Percentiles rank a stretch among this genome's conserved stretches.
Evolutionary conservation across 495 filamentous ascomycete genomes (phyloP).

Genomic region (Rhypophila decipiens): DNA sequence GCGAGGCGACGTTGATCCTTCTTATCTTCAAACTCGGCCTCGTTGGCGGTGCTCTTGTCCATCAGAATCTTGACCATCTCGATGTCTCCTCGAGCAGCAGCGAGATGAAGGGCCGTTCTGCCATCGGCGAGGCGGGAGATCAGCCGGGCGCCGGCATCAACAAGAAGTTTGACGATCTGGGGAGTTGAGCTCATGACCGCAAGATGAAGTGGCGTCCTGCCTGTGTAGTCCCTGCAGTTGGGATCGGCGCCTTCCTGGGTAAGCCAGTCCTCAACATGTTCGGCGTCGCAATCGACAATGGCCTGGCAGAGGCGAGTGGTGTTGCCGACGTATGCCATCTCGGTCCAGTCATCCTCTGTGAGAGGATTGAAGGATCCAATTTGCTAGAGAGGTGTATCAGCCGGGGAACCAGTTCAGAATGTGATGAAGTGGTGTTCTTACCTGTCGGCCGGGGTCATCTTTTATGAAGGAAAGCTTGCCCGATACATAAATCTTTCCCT

Average conservation of each 20-base stretch:
- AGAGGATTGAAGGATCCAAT: slow-evolving; percentile 71
- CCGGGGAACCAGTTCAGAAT: neutral
- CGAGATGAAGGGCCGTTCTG: slow-evolving; percentile 70
- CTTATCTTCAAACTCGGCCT: slow-evolving; percentile 56
- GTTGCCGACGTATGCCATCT: slow-evolving; percentile 69
- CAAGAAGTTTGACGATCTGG: slow-evolving; percentile 61
- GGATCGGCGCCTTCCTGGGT: slow-evolving; percentile 52
- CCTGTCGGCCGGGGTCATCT: slow-evolving; percentile 75
- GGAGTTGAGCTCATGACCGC: slow-evolving; percentile 60
- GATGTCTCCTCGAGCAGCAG: slow-evolving; percentile 57
- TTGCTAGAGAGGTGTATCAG: slow-evolving; percentile 20
- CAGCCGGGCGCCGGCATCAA: slow-evolving; percentile 67
- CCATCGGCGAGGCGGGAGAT: slow-evolving; percentile 70
- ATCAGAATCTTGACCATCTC: slow-evolving; percentile 67
- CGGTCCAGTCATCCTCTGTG: slow-evolving; percentile 75
- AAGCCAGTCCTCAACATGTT: slow-evolving; percentile 63
- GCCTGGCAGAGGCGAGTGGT: slow-evolving; percentile 66
- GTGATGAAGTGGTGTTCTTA: slow-evolving; percentile 9
- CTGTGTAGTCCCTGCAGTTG: slow-evolving; percentile 68
- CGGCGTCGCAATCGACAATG: slow-evolving; percentile 63
- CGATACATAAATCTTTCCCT: slow-evolving; percentile 64
- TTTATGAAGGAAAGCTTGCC: slow-evolving; percentile 65
- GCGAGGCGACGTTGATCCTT: slow-evolving; percentile 42
- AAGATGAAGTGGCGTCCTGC: slow-evolving; percentile 71
- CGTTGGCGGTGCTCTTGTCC: slow-evolving; percentile 62